These are phyloP conservation scores for Cadophora luteo-olivacea DNA, from an alignment of 2,329 filamentous ascomycete species.

Conservation along the genomic window DNA sequence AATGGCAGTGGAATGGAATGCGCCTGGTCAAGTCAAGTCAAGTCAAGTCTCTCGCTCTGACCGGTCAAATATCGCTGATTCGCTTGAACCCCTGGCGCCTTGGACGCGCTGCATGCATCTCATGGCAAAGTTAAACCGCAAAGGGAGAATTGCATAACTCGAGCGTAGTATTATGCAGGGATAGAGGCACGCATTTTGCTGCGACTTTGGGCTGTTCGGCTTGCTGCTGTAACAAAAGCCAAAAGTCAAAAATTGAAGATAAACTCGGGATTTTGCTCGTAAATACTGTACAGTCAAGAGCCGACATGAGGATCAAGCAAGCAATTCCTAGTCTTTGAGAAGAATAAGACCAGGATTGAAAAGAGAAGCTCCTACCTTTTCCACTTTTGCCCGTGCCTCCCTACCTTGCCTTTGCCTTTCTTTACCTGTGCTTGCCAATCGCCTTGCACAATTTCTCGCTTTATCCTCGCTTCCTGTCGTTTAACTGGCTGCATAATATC, in stretches of 20 bases:
- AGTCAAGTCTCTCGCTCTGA: not conserved
- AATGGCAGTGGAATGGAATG: not conserved
- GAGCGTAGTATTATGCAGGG: constrained; percentile 15
- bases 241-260: not conserved
- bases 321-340: not conserved
- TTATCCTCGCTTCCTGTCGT: not conserved
- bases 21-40: no score
- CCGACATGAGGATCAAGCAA: not conserved
- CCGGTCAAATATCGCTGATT: not conserved
- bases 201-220: not conserved
- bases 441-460: not conserved
- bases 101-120: not conserved
- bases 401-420: not conserved
- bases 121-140: constrained; percentile 20
- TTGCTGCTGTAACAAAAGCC: not conserved
- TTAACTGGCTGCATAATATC: constrained; percentile 7
- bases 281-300: not conserved
- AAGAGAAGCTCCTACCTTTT: not conserved
- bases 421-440: not conserved
- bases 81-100: not conserved
- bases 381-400: not conserved
- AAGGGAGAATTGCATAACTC: constrained; percentile 18
- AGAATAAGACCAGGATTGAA: not conserved
- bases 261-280: not conserved
- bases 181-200: not conserved